These are phyloP conservation scores for Dendrocalamus latiflorus DNA, from an alignment of 202 grass and related monocot genomes.

Conservation along the genomic window DNA sequence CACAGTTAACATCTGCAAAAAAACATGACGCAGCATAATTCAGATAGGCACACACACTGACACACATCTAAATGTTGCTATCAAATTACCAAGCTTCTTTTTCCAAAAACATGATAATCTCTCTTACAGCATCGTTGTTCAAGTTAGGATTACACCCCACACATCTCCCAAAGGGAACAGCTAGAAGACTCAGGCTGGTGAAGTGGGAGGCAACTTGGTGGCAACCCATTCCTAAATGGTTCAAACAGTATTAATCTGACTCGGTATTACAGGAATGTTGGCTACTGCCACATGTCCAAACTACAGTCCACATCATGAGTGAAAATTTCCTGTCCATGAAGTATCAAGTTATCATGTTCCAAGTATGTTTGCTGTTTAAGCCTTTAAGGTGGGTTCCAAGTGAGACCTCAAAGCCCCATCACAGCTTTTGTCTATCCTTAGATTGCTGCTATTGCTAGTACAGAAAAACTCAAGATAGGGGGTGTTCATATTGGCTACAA, in stretches of 20 bases:
- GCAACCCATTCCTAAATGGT: not conserved
- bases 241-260: not conserved
- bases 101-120: slow-evolving; percentile 3
- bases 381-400: not conserved
- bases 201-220: not conserved
- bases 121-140: not conserved
- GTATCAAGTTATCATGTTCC: not conserved
- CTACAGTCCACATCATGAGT: not conserved
- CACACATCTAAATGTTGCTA: not conserved
- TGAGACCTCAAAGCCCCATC: not conserved
- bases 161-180: not conserved
- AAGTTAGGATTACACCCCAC: not conserved
- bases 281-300: not conserved
- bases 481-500: no score
- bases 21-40: no score
- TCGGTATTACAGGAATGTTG: not conserved
- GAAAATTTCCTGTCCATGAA: not conserved
- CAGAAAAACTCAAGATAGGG: not conserved
- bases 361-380: not conserved
- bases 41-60: not conserved
- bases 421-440: not conserved
- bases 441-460: not conserved
- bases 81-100: not conserved
- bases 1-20: no score
- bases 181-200: not conserved